phyloP scores from a whole-genome alignment of 768 basidiomycete species.

The Solioccasus polychromus region DNA sequence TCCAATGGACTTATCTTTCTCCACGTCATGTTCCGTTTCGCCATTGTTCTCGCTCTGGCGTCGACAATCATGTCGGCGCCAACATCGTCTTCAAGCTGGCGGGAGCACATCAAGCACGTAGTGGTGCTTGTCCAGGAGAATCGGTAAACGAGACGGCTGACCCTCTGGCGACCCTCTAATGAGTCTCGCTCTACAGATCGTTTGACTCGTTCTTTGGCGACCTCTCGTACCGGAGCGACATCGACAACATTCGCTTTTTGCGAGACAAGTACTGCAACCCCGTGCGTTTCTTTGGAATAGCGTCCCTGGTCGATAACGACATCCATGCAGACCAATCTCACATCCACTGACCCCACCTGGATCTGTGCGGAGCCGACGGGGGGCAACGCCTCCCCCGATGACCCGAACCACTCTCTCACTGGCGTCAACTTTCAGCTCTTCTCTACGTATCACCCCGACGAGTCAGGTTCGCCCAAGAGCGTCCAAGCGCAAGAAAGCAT shows the following conservation, averaged over 20 bases:
- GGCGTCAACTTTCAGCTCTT: slow-evolving; percentile 25
- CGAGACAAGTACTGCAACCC: slow-evolving; percentile 21
- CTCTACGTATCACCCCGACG: slow-evolving; percentile 20
- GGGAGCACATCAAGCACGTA: slow-evolving; percentile 23
- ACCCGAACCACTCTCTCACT: slow-evolving; percentile 24
- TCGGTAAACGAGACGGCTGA: slow-evolving; percentile 9
- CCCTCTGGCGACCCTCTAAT: background rate
- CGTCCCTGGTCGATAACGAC: background rate
- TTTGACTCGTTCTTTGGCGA: slow-evolving; percentile 28
- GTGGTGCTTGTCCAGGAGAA: slow-evolving; percentile 29
- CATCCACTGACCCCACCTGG: slow-evolving; percentile 7
- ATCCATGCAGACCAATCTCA: slow-evolving; percentile 9
- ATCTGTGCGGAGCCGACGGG: slow-evolving; percentile 19
- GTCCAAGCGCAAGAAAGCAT: slow-evolving; percentile 11
- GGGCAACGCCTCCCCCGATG: slow-evolving; percentile 21
- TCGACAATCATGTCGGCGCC: background rate
- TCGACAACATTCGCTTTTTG: slow-evolving; percentile 24
- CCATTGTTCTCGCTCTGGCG: slow-evolving; percentile 6
- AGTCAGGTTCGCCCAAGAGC: slow-evolving; percentile 1
- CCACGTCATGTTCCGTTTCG: slow-evolving; percentile 16
- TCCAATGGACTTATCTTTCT: too few relatives aligned
- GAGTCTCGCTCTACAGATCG: too few relatives aligned
- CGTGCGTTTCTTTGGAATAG: slow-evolving; percentile 3
- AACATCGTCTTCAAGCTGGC: slow-evolving; percentile 13
- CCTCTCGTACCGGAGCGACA: slow-evolving; percentile 23